phyloP scores from a whole-genome alignment of 2,329 filamentous ascomycete species.

The Fonsecaea nubica region DNA sequence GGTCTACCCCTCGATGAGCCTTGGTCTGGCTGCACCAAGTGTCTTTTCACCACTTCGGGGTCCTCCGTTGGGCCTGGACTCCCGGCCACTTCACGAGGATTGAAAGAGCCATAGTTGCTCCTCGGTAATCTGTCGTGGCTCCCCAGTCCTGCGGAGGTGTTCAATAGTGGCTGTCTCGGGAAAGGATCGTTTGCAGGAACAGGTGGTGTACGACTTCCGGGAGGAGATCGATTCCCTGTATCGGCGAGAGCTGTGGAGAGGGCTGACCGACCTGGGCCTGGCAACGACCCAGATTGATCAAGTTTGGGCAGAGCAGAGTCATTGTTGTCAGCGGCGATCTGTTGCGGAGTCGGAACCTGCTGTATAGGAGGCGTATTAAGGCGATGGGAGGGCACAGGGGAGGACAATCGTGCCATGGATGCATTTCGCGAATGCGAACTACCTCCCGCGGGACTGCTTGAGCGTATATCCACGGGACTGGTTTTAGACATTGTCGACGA shows the following conservation, averaged over 20 bases:
- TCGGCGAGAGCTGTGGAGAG: slow-evolving; percentile 85
- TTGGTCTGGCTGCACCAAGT: slow-evolving; percentile 75
- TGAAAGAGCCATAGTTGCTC: slow-evolving; percentile 83
- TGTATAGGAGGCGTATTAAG: slow-evolving; percentile 56
- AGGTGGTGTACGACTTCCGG: slow-evolving; percentile 53
- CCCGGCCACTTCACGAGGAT: slow-evolving; percentile 65
- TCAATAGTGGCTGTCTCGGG: slow-evolving; percentile 41
- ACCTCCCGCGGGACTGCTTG: slow-evolving; percentile 37
- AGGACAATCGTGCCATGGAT: slow-evolving; percentile 62
- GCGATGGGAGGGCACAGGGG: slow-evolving; percentile 59
- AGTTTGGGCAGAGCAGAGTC: slow-evolving; percentile 67
- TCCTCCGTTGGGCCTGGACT: slow-evolving; percentile 74
- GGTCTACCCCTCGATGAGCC: slow-evolving; percentile 47
- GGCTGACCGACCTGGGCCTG: slow-evolving; percentile 83
- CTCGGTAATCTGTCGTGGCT: slow-evolving; percentile 60
- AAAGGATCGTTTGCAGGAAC: slow-evolving; percentile 33
- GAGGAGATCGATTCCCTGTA: slow-evolving; percentile 64
- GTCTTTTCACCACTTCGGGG: slow-evolving; percentile 86
- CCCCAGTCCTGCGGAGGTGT: slow-evolving; percentile 64
- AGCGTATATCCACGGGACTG: slow-evolving; percentile 33
- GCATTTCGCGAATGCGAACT: slow-evolving; percentile 57
- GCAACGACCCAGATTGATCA: slow-evolving; percentile 63
- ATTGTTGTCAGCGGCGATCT: slow-evolving; percentile 53
- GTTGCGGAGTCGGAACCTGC: slow-evolving; percentile 58
- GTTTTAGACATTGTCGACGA: slow-evolving; percentile 31